Percentiles rank a stretch among this genome's conserved stretches.
Conservation (phyloP, 1,139 yeast genomes). For the Blastobotrys aristatus region DNA sequence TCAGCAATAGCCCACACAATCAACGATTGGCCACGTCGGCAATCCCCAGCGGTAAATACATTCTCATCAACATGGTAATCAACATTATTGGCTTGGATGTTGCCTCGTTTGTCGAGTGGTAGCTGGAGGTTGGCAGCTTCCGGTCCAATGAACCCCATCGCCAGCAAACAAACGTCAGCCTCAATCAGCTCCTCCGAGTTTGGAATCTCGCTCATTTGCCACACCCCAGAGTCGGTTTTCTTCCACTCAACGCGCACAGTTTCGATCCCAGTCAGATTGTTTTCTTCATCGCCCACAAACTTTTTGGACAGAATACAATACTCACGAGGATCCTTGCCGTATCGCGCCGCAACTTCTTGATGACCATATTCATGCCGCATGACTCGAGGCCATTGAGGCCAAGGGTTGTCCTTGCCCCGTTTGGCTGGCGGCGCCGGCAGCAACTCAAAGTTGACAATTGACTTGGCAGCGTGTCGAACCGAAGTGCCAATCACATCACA, state of each 20-base stretch:
- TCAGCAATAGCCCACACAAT: conserved; percentile 99
- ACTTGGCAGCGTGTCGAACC: conserved; percentile 93
- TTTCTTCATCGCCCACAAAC: conserved; percentile 90
- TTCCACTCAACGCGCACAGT: conserved; percentile 98
- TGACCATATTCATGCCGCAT: conserved; percentile 98
- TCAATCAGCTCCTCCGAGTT: conserved; percentile 91
- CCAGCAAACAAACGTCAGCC: conserved; percentile 87
- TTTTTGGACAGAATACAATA: conserved; percentile 93
- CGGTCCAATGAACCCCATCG: conserved; percentile 98
- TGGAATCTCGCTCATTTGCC: conserved; percentile 99
- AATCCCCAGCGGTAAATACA: conserved; percentile 94
- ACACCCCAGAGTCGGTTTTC: conserved; percentile 89
- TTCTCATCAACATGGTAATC: conserved; percentile 68
- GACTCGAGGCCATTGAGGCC: conserved; percentile 99
- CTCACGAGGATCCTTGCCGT: conserved; percentile 97
- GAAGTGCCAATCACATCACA: conserved; percentile 98
- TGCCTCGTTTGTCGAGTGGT: conserved; percentile 78
- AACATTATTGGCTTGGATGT: conserved; percentile 46
- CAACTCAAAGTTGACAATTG: conserved; percentile 92
- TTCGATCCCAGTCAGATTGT: conserved; percentile 85
- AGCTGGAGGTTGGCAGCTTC: conserved; percentile 76
- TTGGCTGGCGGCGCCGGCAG: conserved; percentile 85
- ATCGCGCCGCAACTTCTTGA: conserved; percentile 88
- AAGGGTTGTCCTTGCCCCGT: conserved; percentile 93
- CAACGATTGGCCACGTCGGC: conserved; percentile 97